Base-by-base conservation (phyloP, 2,329 filamentous ascomycete species). In the Fusarium abutilonis region DNA sequence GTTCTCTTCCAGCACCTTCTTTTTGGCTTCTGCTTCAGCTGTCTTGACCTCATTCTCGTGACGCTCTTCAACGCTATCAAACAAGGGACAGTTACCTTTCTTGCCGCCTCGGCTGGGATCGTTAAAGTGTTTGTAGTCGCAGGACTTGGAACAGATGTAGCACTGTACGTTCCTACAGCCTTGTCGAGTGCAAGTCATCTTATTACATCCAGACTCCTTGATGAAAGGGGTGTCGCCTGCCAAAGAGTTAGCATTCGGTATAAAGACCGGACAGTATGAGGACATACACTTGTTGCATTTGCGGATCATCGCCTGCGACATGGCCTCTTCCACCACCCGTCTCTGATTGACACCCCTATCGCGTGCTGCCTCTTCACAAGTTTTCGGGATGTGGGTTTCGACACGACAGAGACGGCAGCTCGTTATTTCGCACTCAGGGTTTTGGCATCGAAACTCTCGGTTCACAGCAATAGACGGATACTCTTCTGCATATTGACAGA, bases 201-300 rank as follows among this genome's bases (percentile, higher is more conserved):
- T 93, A 77, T 96, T 96, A 78, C 92, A 96, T 3, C 92, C 92
- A 29, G 79, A 73, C 32, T 88, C 84, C 72, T 96, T 96, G 73
- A 96, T 83, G 68, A 94, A 95, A 0, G 88, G 86, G n/a, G 86
- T 84, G n/a, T 82, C 79, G 75, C 90, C 81, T 83, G 44, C 3
- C 19, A 9, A 21, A 21, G 32, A n/a, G 31, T 65, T 41, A 64
- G 64, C 71, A 35, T 70, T 58, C 13, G n/a, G n/a, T 40, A 11
- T 9, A n/a, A 21, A 64, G 63, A 39, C 56, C 71, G 64, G 5
- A 6, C 11, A 9, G 31, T 11, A 6, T 2, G 8, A 9, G n/a
- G 17, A 70, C 74, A 70, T 70, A 78, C 85, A 87, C 64, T 82
- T 82, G 67, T 91, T 92, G 79, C 92, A 96, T 26, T 80, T 86